Evolutionary conservation across 768 basidiomycete species (phyloP), one percentile per base, ranked within the genome.

Genomic region (Exsudoporus frostii): DNA sequence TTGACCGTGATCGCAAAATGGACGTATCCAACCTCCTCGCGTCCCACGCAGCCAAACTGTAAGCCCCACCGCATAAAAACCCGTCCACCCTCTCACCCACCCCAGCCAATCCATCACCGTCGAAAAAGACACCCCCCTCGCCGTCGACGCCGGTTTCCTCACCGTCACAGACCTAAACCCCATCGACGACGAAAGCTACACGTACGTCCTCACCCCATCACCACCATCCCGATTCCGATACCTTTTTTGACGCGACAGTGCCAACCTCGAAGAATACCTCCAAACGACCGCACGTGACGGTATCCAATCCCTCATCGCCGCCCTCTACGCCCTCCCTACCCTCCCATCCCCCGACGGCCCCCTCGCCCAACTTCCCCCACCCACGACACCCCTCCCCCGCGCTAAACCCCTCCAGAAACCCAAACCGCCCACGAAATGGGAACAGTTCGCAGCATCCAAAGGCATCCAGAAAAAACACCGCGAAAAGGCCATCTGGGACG

Each of bases 361-460:
- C 0, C 76, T 92, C 45, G 91, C 88, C 1, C 77, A 83, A 51
- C 86, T 97, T 4, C 95, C 96, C 1, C 65, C 82, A 1, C 88
- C 91, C 3, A 81, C 78, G 2, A 90, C 88, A 25, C 74, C 77
- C 43, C 81, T 98, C 1, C 97, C 97, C 0, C 83, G 97, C 22
- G 81, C 93, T 29, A 98, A 99, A 68, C 92, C 90, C 0, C 76
- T 98, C 3, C 97, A 95, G 0, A 95, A 93, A 64, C 88, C 90
- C 3, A 97, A 96, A 72, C 86, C 88, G 9, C 84, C 79, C 32
- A 98, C 96, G 7, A 98, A 97, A 71, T 99, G 97, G 97, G 92
- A 98, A 75, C 78, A 82, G 51, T 99, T 98, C 65, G 96, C 96
- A 5, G 84, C 85, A 43, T 86, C 90, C 34, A 98, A 97, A 75